Evolutionary conservation across 2,329 filamentous ascomycete species (phyloP).

Genomic region (Metarhizium brunneum): DNA sequence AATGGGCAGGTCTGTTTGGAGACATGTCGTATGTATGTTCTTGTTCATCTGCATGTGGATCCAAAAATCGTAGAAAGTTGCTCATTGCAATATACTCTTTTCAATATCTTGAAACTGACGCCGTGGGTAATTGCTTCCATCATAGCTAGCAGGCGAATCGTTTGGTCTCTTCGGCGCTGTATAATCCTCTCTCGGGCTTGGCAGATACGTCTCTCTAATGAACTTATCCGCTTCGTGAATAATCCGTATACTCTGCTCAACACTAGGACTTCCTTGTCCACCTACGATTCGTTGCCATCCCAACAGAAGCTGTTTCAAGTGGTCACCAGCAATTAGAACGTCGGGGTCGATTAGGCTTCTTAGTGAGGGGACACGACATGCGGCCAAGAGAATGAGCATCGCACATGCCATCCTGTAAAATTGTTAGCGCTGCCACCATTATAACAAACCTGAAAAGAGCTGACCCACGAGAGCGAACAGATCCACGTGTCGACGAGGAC

Average conservation of each 20-base stretch:
- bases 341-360: conserved; percentile 28
- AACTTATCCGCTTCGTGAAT: conserved; percentile 34
- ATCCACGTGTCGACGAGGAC: conserved; percentile 46
- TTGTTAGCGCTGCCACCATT: background rate
- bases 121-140: background rate
- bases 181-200: conserved; percentile 1
- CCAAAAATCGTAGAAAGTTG: too few relatives aligned
- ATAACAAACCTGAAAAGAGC: too few relatives aligned
- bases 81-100: too few relatives aligned
- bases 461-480: conserved; percentile 39
- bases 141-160: background rate
- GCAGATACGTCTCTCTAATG: conserved; percentile 25
- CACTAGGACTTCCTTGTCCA: conserved; percentile 31
- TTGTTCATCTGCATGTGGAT: too few relatives aligned
- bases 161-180: background rate
- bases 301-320: conserved; percentile 29
- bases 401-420: conserved; percentile 34
- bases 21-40: too few relatives aligned
- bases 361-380: conserved; percentile 28
- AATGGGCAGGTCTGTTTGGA: too few relatives aligned
- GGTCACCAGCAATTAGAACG: conserved; percentile 28
- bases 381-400: conserved; percentile 38
- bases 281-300: conserved; percentile 33
- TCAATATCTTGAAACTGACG: background rate
- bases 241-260: conserved; percentile 35